Conservation (phyloP, 1,284 basidiomycete species). For the Cystobasidium pallidum region DNA sequence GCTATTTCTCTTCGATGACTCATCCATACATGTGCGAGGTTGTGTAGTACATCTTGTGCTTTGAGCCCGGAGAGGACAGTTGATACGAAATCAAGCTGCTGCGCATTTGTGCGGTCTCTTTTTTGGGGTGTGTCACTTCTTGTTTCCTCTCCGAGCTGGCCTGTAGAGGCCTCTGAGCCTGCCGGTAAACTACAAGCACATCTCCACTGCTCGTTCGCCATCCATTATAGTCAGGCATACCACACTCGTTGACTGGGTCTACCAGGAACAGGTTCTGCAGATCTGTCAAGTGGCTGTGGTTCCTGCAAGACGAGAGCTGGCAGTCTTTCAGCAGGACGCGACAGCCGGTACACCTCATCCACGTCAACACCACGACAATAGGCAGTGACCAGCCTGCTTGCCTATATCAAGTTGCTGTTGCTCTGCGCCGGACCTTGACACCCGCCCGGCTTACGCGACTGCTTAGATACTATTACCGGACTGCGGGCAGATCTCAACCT, state of each 20-base stretch:
- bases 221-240: not conserved
- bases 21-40: not conserved
- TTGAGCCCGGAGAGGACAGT: not conserved
- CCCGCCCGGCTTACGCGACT: not conserved
- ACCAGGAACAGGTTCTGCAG: not conserved
- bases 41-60: not conserved
- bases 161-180: slow-evolving; percentile 10
- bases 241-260: not conserved
- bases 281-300: slow-evolving; percentile 12
- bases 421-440: not conserved
- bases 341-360: not conserved
- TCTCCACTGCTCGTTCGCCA: not conserved
- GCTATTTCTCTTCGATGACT: not conserved
- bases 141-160: not conserved
- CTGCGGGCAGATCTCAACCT: not conserved
- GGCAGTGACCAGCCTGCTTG: not conserved
- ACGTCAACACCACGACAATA: not conserved
- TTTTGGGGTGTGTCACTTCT: slow-evolving; percentile 12
- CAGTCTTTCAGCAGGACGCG: not conserved
- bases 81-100: slow-evolving; percentile 1
- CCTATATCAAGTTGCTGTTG: not conserved
- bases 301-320: not conserved
- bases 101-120: not conserved
- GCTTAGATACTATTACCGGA: not conserved
- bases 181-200: not conserved